phyloP scores from a whole-genome alignment of 2,329 filamentous ascomycete genomes.

The Aureobasidium subglaciale region DNA sequence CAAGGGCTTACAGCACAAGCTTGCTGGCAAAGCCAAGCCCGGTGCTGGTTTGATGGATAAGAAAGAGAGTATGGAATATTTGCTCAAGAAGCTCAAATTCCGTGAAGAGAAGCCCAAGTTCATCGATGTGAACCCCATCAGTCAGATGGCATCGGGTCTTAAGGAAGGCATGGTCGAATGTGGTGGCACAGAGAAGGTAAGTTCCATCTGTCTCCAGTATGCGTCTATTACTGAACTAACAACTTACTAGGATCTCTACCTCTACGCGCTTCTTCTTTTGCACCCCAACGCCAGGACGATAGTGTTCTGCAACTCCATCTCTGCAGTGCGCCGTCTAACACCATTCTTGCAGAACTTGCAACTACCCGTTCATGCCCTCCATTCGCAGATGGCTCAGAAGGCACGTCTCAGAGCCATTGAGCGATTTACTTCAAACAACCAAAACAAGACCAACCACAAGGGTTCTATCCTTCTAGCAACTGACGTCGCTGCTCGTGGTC shows the following conservation, averaged over 20 bases:
- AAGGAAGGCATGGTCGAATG: constrained; percentile 91
- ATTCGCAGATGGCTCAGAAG: constrained; percentile 95
- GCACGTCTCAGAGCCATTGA: constrained; percentile 89
- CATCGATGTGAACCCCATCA: constrained; percentile 82
- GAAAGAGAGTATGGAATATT: constrained; percentile 82
- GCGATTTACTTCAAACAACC: constrained; percentile 59
- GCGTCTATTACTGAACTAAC: constrained; percentile 17
- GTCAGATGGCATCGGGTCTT: constrained; percentile 78
- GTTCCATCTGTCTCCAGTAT: not conserved
- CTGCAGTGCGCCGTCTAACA: constrained; percentile 76
- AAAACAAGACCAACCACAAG: constrained; percentile 17
- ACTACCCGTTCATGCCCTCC: constrained; percentile 68
- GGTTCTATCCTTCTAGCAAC: constrained; percentile 77
- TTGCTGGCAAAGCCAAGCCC: constrained; percentile 66
- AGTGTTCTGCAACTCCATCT: constrained; percentile 94
- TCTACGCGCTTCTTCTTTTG: constrained; percentile 80
- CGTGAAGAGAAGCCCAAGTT: constrained; percentile 77
- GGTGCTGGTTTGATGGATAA: constrained; percentile 58
- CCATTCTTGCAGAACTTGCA: constrained; percentile 78
- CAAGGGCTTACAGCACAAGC: constrained; percentile 81
- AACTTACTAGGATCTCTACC: constrained; percentile 65
- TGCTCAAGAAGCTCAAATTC: constrained; percentile 86
- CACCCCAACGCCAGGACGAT: constrained; percentile 75
- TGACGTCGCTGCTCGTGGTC: constrained; percentile 82
- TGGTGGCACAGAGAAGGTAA: constrained; percentile 82